A percentile compares a stretch with the other conserved stretches of the same genome.
These are phyloP conservation scores for Amanita rubescens DNA, from an alignment of 768 basidiomycete genomes.

Conservation along the genomic window DNA sequence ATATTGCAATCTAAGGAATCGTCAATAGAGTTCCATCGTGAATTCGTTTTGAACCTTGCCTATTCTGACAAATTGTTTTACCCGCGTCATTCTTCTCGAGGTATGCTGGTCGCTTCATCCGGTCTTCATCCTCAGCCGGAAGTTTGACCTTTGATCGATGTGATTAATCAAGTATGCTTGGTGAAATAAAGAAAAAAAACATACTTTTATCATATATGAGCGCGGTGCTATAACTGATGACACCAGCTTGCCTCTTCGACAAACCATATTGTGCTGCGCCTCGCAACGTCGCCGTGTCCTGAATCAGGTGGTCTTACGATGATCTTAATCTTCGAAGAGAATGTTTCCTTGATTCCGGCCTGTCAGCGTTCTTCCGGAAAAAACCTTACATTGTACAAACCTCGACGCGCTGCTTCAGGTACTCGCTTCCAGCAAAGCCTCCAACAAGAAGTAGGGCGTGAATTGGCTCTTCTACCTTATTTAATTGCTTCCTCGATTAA, in stretches of 20 bases:
- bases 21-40: constrained; percentile 18
- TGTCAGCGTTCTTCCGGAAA: constrained; percentile 8
- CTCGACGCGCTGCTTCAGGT: constrained; percentile 74
- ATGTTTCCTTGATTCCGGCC: constrained; percentile 43
- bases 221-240: constrained; percentile 77
- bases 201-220: constrained; percentile 81
- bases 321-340: constrained; percentile 56
- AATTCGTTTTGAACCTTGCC: constrained; percentile 32
- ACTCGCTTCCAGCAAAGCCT: constrained; percentile 71
- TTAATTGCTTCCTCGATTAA: constrained; percentile 73
- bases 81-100: constrained; percentile 72
- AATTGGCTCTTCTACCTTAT: constrained; percentile 58
- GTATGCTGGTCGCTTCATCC: constrained; percentile 75
- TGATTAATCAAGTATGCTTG: neutral
- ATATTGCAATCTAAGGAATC: constrained; percentile 63
- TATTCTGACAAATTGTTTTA: constrained; percentile 75
- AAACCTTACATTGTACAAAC: constrained; percentile 22
- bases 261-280: constrained; percentile 88
- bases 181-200: constrained; percentile 11
- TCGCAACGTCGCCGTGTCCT: constrained; percentile 80
- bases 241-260: constrained; percentile 63
- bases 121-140: constrained; percentile 81
- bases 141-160: constrained; percentile 60
- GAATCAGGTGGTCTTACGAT: constrained; percentile 81
- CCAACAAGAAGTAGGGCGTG: constrained; percentile 86